A percentile compares a stretch with the other conserved stretches of the same genome.
Evolutionary conservation across 139 green algal genomes (phyloP).

Genomic region (Volvox reticuliferus): DNA sequence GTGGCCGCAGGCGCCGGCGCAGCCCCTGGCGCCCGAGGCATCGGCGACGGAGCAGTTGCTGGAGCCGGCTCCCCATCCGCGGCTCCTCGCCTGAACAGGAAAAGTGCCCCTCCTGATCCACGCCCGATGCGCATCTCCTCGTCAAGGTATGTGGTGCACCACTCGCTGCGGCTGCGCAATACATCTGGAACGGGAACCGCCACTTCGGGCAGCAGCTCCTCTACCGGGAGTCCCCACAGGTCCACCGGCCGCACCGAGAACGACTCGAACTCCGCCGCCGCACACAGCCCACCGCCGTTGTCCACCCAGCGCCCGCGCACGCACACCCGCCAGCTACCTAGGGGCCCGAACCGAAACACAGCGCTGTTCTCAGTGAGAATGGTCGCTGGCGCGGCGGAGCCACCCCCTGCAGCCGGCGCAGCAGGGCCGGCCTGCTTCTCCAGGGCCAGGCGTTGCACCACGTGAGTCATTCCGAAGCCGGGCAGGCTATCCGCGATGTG

Average conservation of each 20-base stretch:
- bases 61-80: not conserved
- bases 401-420: not conserved
- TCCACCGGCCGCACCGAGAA: slow-evolving; percentile 51
- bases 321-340: slow-evolving; percentile 49
- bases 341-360: slow-evolving; percentile 51
- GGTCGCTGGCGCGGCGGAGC: not conserved
- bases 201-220: slow-evolving; percentile 47
- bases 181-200: slow-evolving; percentile 32
- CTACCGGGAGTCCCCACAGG: slow-evolving; percentile 47
- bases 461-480: slow-evolving; percentile 49
- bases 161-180: slow-evolving; percentile 46
- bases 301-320: slow-evolving; percentile 52
- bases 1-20: not conserved
- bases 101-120: slow-evolving; percentile 25
- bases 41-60: not conserved
- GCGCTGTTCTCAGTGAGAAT: slow-evolving; percentile 52
- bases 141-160: slow-evolving; percentile 55
- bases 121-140: slow-evolving; percentile 39
- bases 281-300: slow-evolving; percentile 50
- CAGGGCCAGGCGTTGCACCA: slow-evolving; percentile 41
- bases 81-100: slow-evolving; percentile 41
- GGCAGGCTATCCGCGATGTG: slow-evolving; percentile 50
- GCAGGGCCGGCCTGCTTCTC: not conserved
- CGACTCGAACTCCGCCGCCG: slow-evolving; percentile 48
- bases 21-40: not conserved